Evolutionary conservation across 805 yeast genomes (phyloP).

Genomic region (Metschnikowia matae): DNA sequence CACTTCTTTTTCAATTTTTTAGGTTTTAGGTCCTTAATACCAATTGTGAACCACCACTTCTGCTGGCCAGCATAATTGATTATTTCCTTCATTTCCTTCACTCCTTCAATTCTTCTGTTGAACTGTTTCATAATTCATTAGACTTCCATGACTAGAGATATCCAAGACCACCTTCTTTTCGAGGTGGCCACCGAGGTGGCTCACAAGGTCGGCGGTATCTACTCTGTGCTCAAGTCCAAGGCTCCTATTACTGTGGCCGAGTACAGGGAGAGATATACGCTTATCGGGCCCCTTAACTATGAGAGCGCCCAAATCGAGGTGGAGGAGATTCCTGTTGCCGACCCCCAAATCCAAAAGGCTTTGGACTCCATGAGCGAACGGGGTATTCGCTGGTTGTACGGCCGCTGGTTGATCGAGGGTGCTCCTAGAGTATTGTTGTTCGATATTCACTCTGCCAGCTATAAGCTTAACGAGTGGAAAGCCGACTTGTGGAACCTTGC

Average conservation of each 20-base stretch:
- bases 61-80: slow-evolving; percentile 1
- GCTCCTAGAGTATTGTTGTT: slow-evolving; percentile 91
- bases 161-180: slow-evolving; percentile 79
- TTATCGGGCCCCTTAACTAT: slow-evolving; percentile 81
- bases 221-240: slow-evolving; percentile 92
- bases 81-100: neutral
- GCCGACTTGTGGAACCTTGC: slow-evolving; percentile 86
- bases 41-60: neutral
- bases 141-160: slow-evolving; percentile 66
- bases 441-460: slow-evolving; percentile 72
- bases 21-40: neutral
- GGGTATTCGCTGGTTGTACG: slow-evolving; percentile 81
- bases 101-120: neutral
- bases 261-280: slow-evolving; percentile 78
- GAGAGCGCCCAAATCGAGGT: slow-evolving; percentile 74
- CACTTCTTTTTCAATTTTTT: neutral
- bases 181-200: slow-evolving; percentile 98
- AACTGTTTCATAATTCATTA: neutral
- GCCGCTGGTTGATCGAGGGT: slow-evolving; percentile 96
- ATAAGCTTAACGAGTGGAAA: slow-evolving; percentile 85
- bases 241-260: slow-evolving; percentile 96
- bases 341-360: slow-evolving; percentile 53
- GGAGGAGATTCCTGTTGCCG: slow-evolving; percentile 63
- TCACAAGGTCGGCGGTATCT: slow-evolving; percentile 95
- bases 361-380: slow-evolving; percentile 75